phyloP scores from a whole-genome alignment of 495 filamentous ascomycete genomes.

The Margaritispora aquatica region DNA sequence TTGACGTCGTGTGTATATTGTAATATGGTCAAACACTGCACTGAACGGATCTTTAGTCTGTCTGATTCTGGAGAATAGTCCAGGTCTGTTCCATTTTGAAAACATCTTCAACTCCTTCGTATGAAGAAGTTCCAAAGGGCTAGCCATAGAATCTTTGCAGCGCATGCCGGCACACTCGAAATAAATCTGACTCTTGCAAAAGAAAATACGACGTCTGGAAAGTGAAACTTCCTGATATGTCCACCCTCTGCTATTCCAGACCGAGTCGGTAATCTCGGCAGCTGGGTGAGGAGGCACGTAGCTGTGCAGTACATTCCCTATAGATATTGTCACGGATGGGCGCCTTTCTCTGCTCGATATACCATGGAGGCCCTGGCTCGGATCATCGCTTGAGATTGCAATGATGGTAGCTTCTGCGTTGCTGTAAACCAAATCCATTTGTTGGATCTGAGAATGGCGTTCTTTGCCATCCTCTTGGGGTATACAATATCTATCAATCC shows the following conservation, averaged over 20 bases:
- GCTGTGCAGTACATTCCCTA: neutral
- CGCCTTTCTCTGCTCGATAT: constrained; percentile 3
- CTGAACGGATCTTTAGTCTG: neutral
- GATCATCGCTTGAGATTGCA: constrained; percentile 24
- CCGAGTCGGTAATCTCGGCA: neutral
- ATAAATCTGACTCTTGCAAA: constrained; percentile 21
- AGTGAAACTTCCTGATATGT: constrained; percentile 33
- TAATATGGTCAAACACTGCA: neutral
- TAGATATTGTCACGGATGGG: neutral
- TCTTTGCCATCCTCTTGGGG: constrained; percentile 1
- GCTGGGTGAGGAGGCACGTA: neutral
- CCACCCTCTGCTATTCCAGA: constrained; percentile 29
- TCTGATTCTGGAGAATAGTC: neutral
- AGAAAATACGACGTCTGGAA: constrained; percentile 26
- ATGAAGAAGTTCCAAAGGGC: neutral
- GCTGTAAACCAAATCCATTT: constrained; percentile 28
- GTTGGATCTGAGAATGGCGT: constrained; percentile 22
- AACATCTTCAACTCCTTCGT: neutral
- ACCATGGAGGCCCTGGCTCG: constrained; percentile 27
- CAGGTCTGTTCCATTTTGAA: neutral
- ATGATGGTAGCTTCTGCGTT: constrained; percentile 24
- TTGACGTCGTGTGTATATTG: neutral
- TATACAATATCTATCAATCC: constrained; percentile 35
- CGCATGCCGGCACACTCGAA: constrained; percentile 25
- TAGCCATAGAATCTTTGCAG: neutral